Conservation (phyloP, 208 protist genomes). For the Giardia duodenalis region DNA sequence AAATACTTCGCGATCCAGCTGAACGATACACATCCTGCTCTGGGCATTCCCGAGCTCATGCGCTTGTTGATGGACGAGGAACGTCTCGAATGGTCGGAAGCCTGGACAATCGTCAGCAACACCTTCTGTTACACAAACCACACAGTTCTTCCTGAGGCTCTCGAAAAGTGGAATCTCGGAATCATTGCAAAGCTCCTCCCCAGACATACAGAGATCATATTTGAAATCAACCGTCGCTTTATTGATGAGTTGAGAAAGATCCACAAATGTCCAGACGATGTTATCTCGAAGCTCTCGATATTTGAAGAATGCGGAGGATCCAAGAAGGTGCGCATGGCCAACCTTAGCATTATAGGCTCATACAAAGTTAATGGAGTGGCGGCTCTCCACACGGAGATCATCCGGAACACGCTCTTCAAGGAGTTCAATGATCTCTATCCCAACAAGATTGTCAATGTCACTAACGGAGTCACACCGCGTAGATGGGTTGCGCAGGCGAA, state of each 20-base stretch:
- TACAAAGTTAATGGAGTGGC: constrained; percentile 64
- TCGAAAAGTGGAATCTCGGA: constrained; percentile 61
- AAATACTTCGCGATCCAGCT: constrained; percentile 56
- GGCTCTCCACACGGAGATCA: constrained; percentile 57
- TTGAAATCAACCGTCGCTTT: constrained; percentile 61
- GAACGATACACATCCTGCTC: constrained; percentile 67
- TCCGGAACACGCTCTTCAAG: constrained; percentile 53
- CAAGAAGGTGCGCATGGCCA: constrained; percentile 44
- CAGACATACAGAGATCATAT: constrained; percentile 63
- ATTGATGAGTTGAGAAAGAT: constrained; percentile 43
- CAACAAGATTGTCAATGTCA: constrained; percentile 63
- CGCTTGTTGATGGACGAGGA: constrained; percentile 54
- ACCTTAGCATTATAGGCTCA: constrained; percentile 59
- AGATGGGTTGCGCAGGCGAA: constrained; percentile 62
- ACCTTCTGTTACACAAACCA: constrained; percentile 67
- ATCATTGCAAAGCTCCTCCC: constrained; percentile 57
- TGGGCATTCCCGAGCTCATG: constrained; percentile 61
- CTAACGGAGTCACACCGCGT: constrained; percentile 66
- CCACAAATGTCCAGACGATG: constrained; percentile 37
- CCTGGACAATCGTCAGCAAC: constrained; percentile 52
- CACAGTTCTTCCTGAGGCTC: constrained; percentile 63
- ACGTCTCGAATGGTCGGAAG: constrained; percentile 51
- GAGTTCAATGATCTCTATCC: constrained; percentile 57
- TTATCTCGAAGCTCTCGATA: constrained; percentile 38
- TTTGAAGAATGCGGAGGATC: constrained; percentile 57